phyloP scores from a whole-genome alignment of 768 basidiomycete species.

The Leccinum subtestaceum region DNA sequence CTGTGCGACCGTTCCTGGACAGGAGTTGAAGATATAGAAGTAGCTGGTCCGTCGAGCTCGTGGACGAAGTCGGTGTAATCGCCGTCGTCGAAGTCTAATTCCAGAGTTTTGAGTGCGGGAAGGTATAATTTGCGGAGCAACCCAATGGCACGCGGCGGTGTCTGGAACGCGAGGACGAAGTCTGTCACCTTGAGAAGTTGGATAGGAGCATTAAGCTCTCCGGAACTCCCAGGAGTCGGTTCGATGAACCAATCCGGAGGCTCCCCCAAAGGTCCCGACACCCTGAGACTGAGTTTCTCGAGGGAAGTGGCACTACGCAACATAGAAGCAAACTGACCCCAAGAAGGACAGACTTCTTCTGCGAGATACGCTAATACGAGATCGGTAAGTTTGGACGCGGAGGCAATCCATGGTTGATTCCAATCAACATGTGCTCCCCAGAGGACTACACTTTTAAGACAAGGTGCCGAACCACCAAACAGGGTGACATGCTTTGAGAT shows the following conservation, averaged over 20 bases:
- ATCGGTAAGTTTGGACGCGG: constrained; percentile 37
- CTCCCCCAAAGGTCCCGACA: constrained; percentile 54
- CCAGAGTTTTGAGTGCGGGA: constrained; percentile 37
- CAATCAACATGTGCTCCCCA: constrained; percentile 76
- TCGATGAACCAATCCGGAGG: constrained; percentile 36
- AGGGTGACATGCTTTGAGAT: constrained; percentile 41
- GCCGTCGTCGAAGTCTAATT: constrained; percentile 53
- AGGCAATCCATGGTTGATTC: constrained; percentile 39
- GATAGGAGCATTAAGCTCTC: constrained; percentile 31
- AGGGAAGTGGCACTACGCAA: constrained; percentile 54
- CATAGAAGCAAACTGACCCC: constrained; percentile 49
- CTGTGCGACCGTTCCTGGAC: constrained; percentile 35
- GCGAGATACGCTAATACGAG: constrained; percentile 63
- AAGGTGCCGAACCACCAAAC: constrained; percentile 54
- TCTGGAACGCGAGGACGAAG: constrained; percentile 51
- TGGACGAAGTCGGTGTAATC: constrained; percentile 52
- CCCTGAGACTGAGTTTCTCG: constrained; percentile 46
- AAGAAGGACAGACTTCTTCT: constrained; percentile 61
- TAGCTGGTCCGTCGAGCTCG: constrained; percentile 35
- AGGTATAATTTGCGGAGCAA: constrained; percentile 28
- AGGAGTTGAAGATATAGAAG: constrained; percentile 30
- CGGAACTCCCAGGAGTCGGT: constrained; percentile 14
- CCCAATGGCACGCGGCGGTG: constrained; percentile 39
- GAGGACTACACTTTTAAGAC: constrained; percentile 45
- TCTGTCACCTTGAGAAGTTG: constrained; percentile 26